Conservation (phyloP, 1,284 basidiomycete species). For the Cystobasidium pallidum region DNA sequence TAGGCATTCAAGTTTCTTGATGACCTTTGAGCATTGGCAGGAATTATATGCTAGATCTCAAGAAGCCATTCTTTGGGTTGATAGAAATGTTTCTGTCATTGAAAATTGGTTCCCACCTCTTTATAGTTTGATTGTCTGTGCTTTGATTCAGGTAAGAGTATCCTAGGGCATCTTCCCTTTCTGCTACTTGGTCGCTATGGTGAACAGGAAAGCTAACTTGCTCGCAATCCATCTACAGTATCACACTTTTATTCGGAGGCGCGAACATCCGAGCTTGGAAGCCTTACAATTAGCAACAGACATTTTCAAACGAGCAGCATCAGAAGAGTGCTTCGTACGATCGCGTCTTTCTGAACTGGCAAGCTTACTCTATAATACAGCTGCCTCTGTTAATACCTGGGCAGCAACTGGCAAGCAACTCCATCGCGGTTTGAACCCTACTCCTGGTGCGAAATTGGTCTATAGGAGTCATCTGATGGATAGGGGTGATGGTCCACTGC, state of each 20-base stretch:
- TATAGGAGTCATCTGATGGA: constrained; percentile 28
- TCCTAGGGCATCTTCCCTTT: not conserved
- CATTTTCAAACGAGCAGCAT: constrained; percentile 63
- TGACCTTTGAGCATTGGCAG: constrained; percentile 79
- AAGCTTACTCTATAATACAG: constrained; percentile 85
- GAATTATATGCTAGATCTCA: constrained; percentile 71
- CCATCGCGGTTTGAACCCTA: constrained; percentile 58
- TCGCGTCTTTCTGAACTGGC: constrained; percentile 87
- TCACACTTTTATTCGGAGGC: constrained; percentile 84
- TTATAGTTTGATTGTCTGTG: constrained; percentile 86
- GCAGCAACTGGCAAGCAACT: constrained; percentile 49
- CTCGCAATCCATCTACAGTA: constrained; percentile 63
- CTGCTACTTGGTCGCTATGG: not conserved
- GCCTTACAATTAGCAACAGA: constrained; percentile 79
- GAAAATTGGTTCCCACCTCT: constrained; percentile 84
- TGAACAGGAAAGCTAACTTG: not conserved
- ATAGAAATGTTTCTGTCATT: constrained; percentile 74
- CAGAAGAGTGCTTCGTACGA: constrained; percentile 54
- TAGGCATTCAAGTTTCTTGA: constrained; percentile 75
- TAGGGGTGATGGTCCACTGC: constrained; percentile 16
- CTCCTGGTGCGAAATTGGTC: constrained; percentile 56
- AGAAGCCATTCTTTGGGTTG: constrained; percentile 86
- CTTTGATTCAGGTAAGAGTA: constrained; percentile 76
- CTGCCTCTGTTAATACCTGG: constrained; percentile 56
- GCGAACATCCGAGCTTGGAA: constrained; percentile 71